A percentile compares a stretch with the other conserved stretches of the same genome.
Evolutionary conservation across 2,329 filamentous ascomycete genomes (phyloP).

Genomic region (Trichoderma koningii): DNA sequence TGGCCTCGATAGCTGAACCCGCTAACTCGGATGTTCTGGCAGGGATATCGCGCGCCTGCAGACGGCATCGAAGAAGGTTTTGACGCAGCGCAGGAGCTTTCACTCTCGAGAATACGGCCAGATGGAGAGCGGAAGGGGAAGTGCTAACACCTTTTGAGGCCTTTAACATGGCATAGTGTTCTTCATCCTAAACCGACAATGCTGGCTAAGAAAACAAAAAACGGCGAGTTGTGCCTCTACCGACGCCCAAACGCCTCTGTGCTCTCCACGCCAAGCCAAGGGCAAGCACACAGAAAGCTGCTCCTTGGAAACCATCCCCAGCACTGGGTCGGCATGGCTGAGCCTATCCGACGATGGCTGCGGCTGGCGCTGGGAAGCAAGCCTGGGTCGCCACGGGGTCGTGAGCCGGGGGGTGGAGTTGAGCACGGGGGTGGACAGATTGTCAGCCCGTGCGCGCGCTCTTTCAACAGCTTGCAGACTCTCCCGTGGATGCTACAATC

Average conservation of each 20-base stretch:
- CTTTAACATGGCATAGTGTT: too few relatives aligned
- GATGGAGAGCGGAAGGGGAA: background rate
- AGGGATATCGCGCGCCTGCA: conserved; percentile 28
- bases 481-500: conserved; percentile 13
- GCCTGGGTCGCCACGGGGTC: conserved; percentile 27
- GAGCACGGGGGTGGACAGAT: conserved; percentile 17
- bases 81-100: conserved; percentile 9
- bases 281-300: background rate
- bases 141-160: background rate
- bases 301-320: conserved; percentile 35
- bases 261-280: conserved; percentile 18
- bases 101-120: background rate
- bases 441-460: conserved; percentile 25
- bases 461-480: conserved; percentile 18
- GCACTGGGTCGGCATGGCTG: conserved; percentile 40
- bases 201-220: conserved; percentile 32
- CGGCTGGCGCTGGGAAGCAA: conserved; percentile 32
- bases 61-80: conserved; percentile 2
- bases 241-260: conserved; percentile 25
- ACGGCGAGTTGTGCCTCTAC: conserved; percentile 11
- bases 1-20: conserved; percentile 32
- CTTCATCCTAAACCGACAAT: conserved; percentile 20
- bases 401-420: conserved; percentile 22
- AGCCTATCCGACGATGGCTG: conserved; percentile 40
- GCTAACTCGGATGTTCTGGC: conserved; percentile 29